Base-by-base conservation (phyloP, 768 basidiomycete genomes). In the Lactarius pseudohatsudake region DNA sequence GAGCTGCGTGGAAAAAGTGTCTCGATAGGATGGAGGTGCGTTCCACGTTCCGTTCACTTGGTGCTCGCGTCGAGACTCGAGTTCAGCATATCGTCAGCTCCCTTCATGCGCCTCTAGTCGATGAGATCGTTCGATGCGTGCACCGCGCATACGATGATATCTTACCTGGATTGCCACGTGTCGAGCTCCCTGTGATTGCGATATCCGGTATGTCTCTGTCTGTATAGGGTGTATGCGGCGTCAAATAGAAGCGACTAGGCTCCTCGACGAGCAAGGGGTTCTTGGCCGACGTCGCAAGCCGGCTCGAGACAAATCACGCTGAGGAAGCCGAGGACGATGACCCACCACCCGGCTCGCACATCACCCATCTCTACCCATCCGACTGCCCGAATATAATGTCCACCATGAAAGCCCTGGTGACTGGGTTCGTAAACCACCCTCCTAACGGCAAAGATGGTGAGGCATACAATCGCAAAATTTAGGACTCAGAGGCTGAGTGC, bases 341-440 rank as follows among this genome's bases (percentile, higher is more conserved):
- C 7, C 53, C 59, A 7, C 60, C 57, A 36, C 64, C 65, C 4
- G 26, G 40, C 50, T 62, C 68, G 8, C 59, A 62, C 41, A 59
- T 66, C 56, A 65, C 58, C 10, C 63, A 67, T 26, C 65, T 72
- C 9, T 41, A 55, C 22, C 68, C 70, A 20, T 62, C 71, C 9
- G 71, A 69, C 36, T 71, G 70, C 55, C 9, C 38, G 15, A 72
- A 57, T 22, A 59, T 72, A 34, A 69, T 64, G 64, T 66, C 68
- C 9, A 38, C 65, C 22, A 72, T 72, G 71, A 72, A 72, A 38
- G 41, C 64, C 22, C 61, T 72, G 4, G 68, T 72, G 15, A 57
- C 62, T 5, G 65, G 67, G 13, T 72, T 72, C 47, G 67, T 71
- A 10, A 55, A 69, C 20, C 60, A 28, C 28, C 61, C 64, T 26